Conservation (phyloP, 192 early-diverging fungal genomes). For the Coemansia sp. region DNA sequence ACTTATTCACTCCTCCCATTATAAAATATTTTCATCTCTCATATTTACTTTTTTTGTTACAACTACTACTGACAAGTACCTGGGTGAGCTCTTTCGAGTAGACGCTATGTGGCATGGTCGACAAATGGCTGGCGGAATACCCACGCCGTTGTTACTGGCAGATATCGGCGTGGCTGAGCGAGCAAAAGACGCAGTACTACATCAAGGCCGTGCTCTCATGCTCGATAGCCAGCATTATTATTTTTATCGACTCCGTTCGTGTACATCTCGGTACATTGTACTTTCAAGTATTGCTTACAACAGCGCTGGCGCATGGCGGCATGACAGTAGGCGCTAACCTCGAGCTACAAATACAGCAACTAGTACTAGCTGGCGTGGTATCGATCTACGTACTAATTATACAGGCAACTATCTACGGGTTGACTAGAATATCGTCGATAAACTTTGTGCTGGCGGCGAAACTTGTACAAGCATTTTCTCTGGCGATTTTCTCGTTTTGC, state of each 20-base stretch:
- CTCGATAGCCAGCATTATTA: conserved; percentile 22
- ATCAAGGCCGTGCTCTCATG: conserved; percentile 38
- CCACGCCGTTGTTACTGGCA: neutral
- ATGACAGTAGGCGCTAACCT: conserved; percentile 43
- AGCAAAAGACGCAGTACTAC: conserved; percentile 32
- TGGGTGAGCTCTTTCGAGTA: neutral
- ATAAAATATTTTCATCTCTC: no score
- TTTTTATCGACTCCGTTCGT: conserved; percentile 29
- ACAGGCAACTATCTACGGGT: conserved; percentile 18
- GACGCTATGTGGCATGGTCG: conserved; percentile 1
- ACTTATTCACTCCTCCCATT: neutral
- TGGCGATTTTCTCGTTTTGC: conserved; percentile 34
- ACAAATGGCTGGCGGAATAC: neutral
- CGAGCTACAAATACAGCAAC: conserved; percentile 40
- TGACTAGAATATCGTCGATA: conserved; percentile 3
- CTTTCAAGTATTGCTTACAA: conserved; percentile 33
- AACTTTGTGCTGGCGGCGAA: conserved; percentile 23
- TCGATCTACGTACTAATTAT: conserved; percentile 27
- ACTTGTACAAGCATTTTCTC: conserved; percentile 17
- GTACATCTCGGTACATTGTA: conserved; percentile 23
- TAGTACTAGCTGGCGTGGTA: conserved; percentile 16
- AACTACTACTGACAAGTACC: neutral
- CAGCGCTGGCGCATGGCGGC: conserved; percentile 40
- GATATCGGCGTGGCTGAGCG: conserved; percentile 12
- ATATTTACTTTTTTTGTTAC: neutral